A percentile compares a stretch with the other conserved stretches of the same genome.
Evolutionary conservation across 192 early-diverging fungal genomes (phyloP).

Genomic region (Podila epigama): DNA sequence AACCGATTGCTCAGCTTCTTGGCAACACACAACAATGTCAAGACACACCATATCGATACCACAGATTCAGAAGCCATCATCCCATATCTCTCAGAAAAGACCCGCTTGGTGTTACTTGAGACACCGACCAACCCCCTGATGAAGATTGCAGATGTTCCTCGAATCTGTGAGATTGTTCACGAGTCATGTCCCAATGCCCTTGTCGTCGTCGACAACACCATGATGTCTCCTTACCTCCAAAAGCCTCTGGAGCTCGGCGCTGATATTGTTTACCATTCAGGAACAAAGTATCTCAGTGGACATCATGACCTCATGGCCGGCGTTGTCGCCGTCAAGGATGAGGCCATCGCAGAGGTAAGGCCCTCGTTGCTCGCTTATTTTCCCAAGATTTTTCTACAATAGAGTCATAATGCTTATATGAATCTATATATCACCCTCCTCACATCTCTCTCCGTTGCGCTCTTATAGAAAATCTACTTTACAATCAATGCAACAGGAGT

Average conservation of each 20-base stretch:
- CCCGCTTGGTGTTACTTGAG: slow-evolving; percentile 88
- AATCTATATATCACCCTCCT: background rate
- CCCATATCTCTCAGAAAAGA: slow-evolving; percentile 74
- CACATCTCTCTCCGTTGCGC: background rate
- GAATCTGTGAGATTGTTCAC: slow-evolving; percentile 78
- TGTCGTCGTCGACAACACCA: slow-evolving; percentile 98
- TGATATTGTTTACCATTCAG: slow-evolving; percentile 95
- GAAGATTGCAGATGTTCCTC: slow-evolving; percentile 89
- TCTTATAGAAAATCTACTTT: slow-evolving; percentile 78
- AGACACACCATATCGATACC: slow-evolving; percentile 92
- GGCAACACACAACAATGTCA: slow-evolving; percentile 77
- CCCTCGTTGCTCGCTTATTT: background rate
- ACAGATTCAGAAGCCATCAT: slow-evolving; percentile 70
- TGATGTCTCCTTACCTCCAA: slow-evolving; percentile 98
- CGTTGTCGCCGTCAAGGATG: slow-evolving; percentile 81
- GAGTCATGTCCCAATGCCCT: slow-evolving; percentile 77
- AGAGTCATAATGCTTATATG: slow-evolving; percentile 3
- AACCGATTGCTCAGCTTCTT: slow-evolving; percentile 93
- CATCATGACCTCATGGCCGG: slow-evolving; percentile 99
- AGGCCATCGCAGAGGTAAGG: slow-evolving; percentile 76
- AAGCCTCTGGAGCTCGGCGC: slow-evolving; percentile 89
- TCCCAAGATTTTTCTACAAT: background rate
- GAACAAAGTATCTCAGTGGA: slow-evolving; percentile 96
- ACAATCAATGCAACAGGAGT: slow-evolving; percentile 96
- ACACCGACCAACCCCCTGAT: slow-evolving; percentile 97